phyloP scores from a whole-genome alignment of 805 yeast genomes.

The Candida sakaeoensis region DNA sequence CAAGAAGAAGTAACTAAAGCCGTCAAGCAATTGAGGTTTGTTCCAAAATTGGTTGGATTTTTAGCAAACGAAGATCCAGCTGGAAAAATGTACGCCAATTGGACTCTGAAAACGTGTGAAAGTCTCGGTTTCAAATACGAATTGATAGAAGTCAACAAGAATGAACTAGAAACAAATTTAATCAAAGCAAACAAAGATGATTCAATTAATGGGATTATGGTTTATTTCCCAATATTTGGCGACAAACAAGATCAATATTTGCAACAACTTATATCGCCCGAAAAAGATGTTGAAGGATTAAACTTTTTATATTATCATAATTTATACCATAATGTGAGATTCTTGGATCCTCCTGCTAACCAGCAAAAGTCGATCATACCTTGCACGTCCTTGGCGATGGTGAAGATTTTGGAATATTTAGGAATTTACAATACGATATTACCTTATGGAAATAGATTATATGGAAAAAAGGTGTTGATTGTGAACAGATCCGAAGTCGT shows the following conservation, averaged over 20 bases:
- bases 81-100: slow-evolving; percentile 88
- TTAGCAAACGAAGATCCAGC: slow-evolving; percentile 94
- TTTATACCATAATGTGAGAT: slow-evolving; percentile 90
- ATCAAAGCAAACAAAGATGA: slow-evolving; percentile 78
- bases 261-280: slow-evolving; percentile 87
- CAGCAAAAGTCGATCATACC: slow-evolving; percentile 84
- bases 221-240: slow-evolving; percentile 96
- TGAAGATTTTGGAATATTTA: slow-evolving; percentile 85
- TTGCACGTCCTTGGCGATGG: slow-evolving; percentile 94
- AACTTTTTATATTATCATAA: slow-evolving; percentile 89
- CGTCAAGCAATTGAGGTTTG: slow-evolving; percentile 48
- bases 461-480: slow-evolving; percentile 87
- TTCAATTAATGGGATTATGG: slow-evolving; percentile 85
- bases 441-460: slow-evolving; percentile 86
- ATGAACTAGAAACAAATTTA: slow-evolving; percentile 78
- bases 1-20: slow-evolving; percentile 64
- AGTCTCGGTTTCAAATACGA: slow-evolving; percentile 85
- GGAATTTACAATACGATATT: slow-evolving; percentile 81
- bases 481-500: slow-evolving; percentile 96
- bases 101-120: slow-evolving; percentile 91
- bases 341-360: slow-evolving; percentile 63
- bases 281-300: slow-evolving; percentile 95
- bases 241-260: slow-evolving; percentile 92
- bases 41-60: slow-evolving; percentile 84
- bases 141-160: slow-evolving; percentile 68